A percentile compares a stretch with the other conserved stretches of the same genome.
Evolutionary conservation across 257 asterid genomes (phyloP).

Genomic region (Datura wrightii): DNA sequence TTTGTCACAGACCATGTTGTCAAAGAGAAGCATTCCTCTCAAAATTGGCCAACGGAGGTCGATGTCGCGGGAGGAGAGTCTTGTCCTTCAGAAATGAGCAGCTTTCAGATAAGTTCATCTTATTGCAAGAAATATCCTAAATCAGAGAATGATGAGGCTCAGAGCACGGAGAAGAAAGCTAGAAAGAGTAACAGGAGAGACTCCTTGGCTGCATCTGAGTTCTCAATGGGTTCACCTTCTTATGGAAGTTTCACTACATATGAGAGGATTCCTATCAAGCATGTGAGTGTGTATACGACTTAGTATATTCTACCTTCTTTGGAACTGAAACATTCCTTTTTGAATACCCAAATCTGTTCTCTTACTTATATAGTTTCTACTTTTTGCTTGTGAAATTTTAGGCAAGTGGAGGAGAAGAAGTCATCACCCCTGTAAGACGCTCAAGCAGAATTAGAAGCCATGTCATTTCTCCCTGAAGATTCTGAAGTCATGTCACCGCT

Average conservation of each 20-base stretch:
- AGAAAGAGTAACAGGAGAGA: constrained; percentile 56
- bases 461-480: constrained; percentile 52
- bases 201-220: constrained; percentile 64
- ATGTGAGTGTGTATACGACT: constrained; percentile 63
- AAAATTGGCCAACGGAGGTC: constrained; percentile 45
- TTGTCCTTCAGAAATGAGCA: constrained; percentile 78
- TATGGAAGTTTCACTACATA: constrained; percentile 97
- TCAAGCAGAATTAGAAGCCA: constrained; percentile 83
- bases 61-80: constrained; percentile 47
- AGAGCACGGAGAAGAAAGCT: constrained; percentile 52
- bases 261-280: constrained; percentile 70
- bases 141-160: constrained; percentile 57
- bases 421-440: constrained; percentile 89
- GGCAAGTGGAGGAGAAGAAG: constrained; percentile 75
- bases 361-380: neutral
- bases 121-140: constrained; percentile 38
- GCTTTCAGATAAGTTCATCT: constrained; percentile 54
- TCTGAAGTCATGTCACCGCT: constrained; percentile 26
- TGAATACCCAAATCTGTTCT: neutral
- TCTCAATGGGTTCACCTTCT: constrained; percentile 57
- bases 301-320: neutral
- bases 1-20: neutral
- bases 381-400: constrained; percentile 34
- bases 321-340: neutral
- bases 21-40: constrained; percentile 45